Base-by-base conservation (phyloP, 345 rosid genomes). In the Corymbia maculata region DNA sequence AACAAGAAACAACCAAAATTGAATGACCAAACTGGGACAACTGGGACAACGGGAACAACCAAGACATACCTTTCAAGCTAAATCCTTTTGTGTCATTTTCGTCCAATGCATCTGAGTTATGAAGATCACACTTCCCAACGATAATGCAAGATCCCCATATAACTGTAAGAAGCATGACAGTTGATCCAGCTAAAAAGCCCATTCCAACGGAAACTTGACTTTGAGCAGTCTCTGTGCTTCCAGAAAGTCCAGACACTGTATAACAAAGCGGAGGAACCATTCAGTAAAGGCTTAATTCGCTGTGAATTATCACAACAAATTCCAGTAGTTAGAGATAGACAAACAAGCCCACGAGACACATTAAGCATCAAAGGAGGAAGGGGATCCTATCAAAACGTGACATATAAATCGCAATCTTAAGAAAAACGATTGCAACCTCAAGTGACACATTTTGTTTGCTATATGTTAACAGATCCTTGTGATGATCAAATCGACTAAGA, bases 171-270 rank as follows among this genome's bases (percentile, higher is more conserved):
- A 97, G 98, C 95, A 97, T 94, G 86, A 97, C 98, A 1, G 98
- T 97, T 44, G 98, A 96, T 15, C 98, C 98, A 87, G 99, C 98
- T 45, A 96, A 91, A 89, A 97, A 90, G n/a, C 99, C 99, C 97
- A 97, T 97, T 50, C 99, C 99, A n/a, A 96, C 99, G 6, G 98
- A 93, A 42, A 97, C 98, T 91, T 96, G 98, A 90, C 92, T 93
- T 91, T 97, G 99, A 36, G 99, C 98, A 28, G 94, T 93, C 93
- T 88, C 89, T 21, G 86, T 85, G 75, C 92, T 93, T 89, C 98
- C 99, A 66, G 99, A 95, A 6, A 96, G 94, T 89, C 99, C 98
- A 87, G 99, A 97, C 47, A 95, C 99, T 97, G 64, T 59, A 86
- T 26, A 61, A 61, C 32, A 61, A 61, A 61, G 68, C 26, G 68